Percentiles rank a stretch among this genome's conserved stretches.
Conservation (phyloP, 768 basidiomycete species). For the Xanthoconium stramineum region DNA sequence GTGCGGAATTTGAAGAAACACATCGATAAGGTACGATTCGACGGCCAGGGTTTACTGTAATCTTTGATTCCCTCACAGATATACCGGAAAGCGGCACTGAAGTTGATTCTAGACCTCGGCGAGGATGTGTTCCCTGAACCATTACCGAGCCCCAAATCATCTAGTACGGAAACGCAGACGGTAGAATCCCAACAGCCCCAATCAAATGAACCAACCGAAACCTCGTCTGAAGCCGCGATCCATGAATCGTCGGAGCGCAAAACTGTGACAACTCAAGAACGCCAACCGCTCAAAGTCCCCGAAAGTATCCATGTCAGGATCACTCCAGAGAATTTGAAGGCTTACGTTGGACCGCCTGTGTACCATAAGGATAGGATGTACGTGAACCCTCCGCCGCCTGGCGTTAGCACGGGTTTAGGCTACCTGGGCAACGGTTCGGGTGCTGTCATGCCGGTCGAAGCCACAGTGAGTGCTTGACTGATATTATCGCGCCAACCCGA, state of each 20-base stretch:
- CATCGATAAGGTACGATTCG: constrained; percentile 82
- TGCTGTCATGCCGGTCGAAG: constrained; percentile 96
- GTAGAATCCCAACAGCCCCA: constrained; percentile 54
- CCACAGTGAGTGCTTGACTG: constrained; percentile 55
- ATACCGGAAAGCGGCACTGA: constrained; percentile 92
- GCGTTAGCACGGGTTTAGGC: constrained; percentile 92
- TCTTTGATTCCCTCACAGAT: constrained; percentile 50
- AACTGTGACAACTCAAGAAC: constrained; percentile 70
- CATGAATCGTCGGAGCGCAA: constrained; percentile 38
- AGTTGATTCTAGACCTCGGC: constrained; percentile 86
- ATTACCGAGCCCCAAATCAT: constrained; percentile 14
- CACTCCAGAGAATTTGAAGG: constrained; percentile 84
- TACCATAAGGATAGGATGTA: constrained; percentile 97
- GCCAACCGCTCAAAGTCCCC: constrained; percentile 81
- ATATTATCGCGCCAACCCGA: neutral
- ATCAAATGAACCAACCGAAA: constrained; percentile 34
- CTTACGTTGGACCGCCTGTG: constrained; percentile 93
- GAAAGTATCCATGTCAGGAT: constrained; percentile 75
- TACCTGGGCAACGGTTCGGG: constrained; percentile 97
- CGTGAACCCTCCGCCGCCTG: constrained; percentile 72
- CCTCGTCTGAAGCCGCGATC: constrained; percentile 13
- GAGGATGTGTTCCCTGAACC: constrained; percentile 84
- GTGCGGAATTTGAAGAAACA: constrained; percentile 97
- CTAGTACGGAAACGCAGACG: constrained; percentile 28
- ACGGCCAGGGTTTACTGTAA: neutral